Conservation (phyloP, 2,329 filamentous ascomycete species). For the Claviceps quebecensis region DNA sequence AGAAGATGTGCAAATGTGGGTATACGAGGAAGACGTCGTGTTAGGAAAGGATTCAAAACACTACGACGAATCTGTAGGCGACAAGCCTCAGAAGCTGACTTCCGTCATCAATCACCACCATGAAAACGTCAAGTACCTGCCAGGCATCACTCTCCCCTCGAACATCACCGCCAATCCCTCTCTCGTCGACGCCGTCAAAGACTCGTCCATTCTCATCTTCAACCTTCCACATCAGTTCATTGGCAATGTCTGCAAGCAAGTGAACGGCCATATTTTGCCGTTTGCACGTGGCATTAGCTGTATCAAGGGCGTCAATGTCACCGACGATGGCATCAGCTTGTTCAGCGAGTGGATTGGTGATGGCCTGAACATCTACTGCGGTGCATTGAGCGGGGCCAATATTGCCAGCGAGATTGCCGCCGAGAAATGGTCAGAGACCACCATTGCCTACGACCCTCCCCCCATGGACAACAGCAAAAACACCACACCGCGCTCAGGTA, state of each 20-base stretch:
- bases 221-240: constrained; percentile 97
- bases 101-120: constrained; percentile 79
- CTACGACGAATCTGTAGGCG: constrained; percentile 50
- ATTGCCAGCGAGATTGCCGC: constrained; percentile 88
- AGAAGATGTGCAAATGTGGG: constrained; percentile 93
- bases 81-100: constrained; percentile 73
- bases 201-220: constrained; percentile 84
- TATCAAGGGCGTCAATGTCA: constrained; percentile 94
- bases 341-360: constrained; percentile 93
- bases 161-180: constrained; percentile 81
- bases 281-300: constrained; percentile 91
- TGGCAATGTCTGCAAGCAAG: constrained; percentile 65
- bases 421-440: constrained; percentile 96
- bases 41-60: constrained; percentile 58
- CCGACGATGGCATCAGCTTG: constrained; percentile 69
- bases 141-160: constrained; percentile 65
- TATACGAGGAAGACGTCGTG: constrained; percentile 81
- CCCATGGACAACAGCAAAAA: constrained; percentile 63
- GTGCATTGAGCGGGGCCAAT: constrained; percentile 89
- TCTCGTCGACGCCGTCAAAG: constrained; percentile 63
- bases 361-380: constrained; percentile 87
- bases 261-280: constrained; percentile 79
- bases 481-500: constrained; percentile 37
- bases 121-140: constrained; percentile 97
- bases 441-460: constrained; percentile 89